Percentiles rank a stretch among this genome's conserved stretches.
phyloP scores from a whole-genome alignment of 208 protist genomes.

The Trypanosoma rangeli region DNA sequence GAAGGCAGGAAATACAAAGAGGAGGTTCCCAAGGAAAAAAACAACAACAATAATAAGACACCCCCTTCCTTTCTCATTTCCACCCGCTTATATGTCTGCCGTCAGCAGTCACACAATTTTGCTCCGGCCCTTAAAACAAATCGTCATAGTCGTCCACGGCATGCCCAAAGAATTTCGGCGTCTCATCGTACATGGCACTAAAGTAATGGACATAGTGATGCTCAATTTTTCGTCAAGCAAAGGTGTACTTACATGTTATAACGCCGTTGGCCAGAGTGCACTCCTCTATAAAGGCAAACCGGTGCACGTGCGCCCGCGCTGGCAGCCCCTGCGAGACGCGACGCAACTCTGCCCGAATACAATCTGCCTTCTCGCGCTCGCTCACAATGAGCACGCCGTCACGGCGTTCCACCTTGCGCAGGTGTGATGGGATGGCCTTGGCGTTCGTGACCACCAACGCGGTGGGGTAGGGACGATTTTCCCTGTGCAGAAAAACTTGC shows the following conservation, averaged over 20 bases:
- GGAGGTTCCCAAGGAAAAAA: background rate
- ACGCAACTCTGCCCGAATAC: constrained; percentile 81
- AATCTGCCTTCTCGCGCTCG: constrained; percentile 90
- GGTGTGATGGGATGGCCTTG: constrained; percentile 80
- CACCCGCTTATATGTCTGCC: background rate
- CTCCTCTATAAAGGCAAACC: constrained; percentile 91
- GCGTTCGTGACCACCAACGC: constrained; percentile 85
- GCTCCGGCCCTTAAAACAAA: constrained; percentile 58
- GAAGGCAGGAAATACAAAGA: background rate
- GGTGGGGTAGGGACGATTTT: constrained; percentile 69
- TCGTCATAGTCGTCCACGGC: constrained; percentile 93
- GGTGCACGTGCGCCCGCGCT: constrained; percentile 78
- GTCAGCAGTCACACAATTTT: background rate
- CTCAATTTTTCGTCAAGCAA: constrained; percentile 83
- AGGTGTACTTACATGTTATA: constrained; percentile 88
- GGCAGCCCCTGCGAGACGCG: constrained; percentile 76
- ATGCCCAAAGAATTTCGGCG: constrained; percentile 91
- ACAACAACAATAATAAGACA: background rate
- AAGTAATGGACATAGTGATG: constrained; percentile 91
- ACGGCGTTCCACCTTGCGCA: constrained; percentile 86
- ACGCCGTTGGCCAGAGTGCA: constrained; percentile 90
- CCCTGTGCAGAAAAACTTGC: constrained; percentile 80
- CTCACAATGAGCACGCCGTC: constrained; percentile 89
- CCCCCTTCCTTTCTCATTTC: background rate
- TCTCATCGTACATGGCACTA: constrained; percentile 86